A percentile compares a stretch with the other conserved stretches of the same genome.
Evolutionary conservation across 768 basidiomycete genomes (phyloP).

Genomic region (Asterophora parasitica): DNA sequence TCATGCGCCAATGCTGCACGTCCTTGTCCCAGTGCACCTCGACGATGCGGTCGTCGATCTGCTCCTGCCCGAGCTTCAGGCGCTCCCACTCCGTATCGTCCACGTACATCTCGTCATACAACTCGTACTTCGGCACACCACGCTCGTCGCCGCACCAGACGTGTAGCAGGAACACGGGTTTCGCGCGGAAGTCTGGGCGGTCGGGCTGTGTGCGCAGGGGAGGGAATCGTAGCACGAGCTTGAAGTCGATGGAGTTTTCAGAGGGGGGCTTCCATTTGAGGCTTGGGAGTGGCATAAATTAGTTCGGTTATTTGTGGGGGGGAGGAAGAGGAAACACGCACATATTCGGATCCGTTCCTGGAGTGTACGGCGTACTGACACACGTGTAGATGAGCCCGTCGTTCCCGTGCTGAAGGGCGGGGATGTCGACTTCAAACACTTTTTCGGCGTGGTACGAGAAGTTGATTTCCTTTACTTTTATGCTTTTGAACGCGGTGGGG

Average conservation of each 20-base stretch:
- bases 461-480: conserved; percentile 83
- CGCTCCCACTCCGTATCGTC: conserved; percentile 90
- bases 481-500: conserved; percentile 41
- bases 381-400: conserved; percentile 98
- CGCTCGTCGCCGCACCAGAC: conserved; percentile 74
- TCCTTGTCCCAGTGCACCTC: conserved; percentile 87
- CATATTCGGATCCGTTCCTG: conserved; percentile 87
- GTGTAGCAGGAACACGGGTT: conserved; percentile 81
- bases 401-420: conserved; percentile 82
- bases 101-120: conserved; percentile 81
- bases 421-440: conserved; percentile 81
- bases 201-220: conserved; percentile 45
- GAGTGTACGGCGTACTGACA: conserved; percentile 77
- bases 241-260: conserved; percentile 98
- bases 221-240: conserved; percentile 91
- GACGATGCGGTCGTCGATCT: conserved; percentile 89
- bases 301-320: background rate
- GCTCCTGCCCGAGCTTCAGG: conserved; percentile 78
- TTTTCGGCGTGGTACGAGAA: conserved; percentile 84
- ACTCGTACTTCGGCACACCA: conserved; percentile 61
- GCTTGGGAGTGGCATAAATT: conserved; percentile 36
- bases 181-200: conserved; percentile 75
- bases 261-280: conserved; percentile 99
- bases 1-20: conserved; percentile 74
- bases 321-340: conserved; percentile 30